These are phyloP conservation scores for Lophiotrema nucula DNA, from an alignment of 495 filamentous ascomycete genomes.

Conservation along the genomic window DNA sequence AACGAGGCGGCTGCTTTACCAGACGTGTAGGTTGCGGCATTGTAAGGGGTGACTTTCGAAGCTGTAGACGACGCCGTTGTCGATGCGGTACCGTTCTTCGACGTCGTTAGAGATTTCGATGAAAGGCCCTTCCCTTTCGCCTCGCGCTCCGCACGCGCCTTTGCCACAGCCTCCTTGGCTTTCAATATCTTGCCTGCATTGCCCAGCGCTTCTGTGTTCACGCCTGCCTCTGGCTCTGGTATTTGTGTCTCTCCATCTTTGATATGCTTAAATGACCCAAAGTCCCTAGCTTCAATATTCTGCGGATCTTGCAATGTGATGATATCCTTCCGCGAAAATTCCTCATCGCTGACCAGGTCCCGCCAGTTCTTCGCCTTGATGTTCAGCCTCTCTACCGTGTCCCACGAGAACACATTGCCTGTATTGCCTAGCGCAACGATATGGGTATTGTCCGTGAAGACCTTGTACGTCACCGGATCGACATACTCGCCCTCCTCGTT, in stretches of 20 bases:
- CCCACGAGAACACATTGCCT: conserved; percentile 93
- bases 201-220: conserved; percentile 76
- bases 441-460: conserved; percentile 96
- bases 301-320: conserved; percentile 97
- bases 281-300: conserved; percentile 77
- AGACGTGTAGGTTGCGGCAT: conserved; percentile 86
- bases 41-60: conserved; percentile 60
- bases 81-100: conserved; percentile 33
- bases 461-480: conserved; percentile 95
- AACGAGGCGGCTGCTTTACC: conserved; percentile 91
- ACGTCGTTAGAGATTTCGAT: conserved; percentile 8
- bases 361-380: conserved; percentile 97
- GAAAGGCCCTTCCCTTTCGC: conserved; percentile 23
- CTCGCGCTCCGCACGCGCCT: conserved; percentile 64
- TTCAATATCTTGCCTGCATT: conserved; percentile 84
- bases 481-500: conserved; percentile 92
- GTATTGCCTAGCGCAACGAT: conserved; percentile 85
- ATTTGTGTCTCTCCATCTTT: conserved; percentile 74
- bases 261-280: conserved; percentile 86
- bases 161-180: conserved; percentile 86
- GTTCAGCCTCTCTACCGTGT: conserved; percentile 92
- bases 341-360: conserved; percentile 83
- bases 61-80: conserved; percentile 25
- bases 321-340: conserved; percentile 88
- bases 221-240: conserved; percentile 57